Conservation (phyloP, 495 filamentous ascomycete species). For the Xylaria intraflava region DNA sequence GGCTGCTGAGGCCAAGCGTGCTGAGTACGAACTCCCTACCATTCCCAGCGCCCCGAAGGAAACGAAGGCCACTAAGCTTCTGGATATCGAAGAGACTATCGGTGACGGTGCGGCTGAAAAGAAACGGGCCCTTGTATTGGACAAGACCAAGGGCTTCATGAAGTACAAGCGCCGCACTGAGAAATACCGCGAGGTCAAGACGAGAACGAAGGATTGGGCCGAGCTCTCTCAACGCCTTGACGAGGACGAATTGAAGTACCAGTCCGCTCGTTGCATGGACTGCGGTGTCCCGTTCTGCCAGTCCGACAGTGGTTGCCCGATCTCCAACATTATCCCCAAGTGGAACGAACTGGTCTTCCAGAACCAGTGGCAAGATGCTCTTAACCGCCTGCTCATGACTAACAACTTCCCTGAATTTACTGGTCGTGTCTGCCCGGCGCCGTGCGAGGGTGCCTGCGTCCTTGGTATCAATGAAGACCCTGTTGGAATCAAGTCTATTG, state of each 20-base stretch:
- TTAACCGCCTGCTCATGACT: slow-evolving; percentile 93
- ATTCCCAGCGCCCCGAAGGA: slow-evolving; percentile 62
- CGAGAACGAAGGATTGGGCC: slow-evolving; percentile 88
- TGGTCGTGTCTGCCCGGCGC: slow-evolving; percentile 94
- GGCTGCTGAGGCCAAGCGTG: slow-evolving; percentile 72
- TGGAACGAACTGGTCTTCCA: slow-evolving; percentile 95
- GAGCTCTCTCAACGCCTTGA: slow-evolving; percentile 84
- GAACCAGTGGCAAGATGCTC: slow-evolving; percentile 90
- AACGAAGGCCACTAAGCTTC: slow-evolving; percentile 71
- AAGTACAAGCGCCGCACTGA: slow-evolving; percentile 92
- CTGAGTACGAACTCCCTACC: slow-evolving; percentile 76
- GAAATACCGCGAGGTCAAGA: slow-evolving; percentile 86
- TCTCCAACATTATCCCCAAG: slow-evolving; percentile 99
- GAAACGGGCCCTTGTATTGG: slow-evolving; percentile 84
- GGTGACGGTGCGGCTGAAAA: slow-evolving; percentile 81
- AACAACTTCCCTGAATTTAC: slow-evolving; percentile 99
- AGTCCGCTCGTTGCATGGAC: slow-evolving; percentile 98
- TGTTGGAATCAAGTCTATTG: slow-evolving; percentile 97
- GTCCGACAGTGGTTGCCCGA: slow-evolving; percentile 93
- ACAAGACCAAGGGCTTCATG: slow-evolving; percentile 99
- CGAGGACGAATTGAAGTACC: slow-evolving; percentile 98
- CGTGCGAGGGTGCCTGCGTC: slow-evolving; percentile 96
- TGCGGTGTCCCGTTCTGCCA: slow-evolving; percentile 99
- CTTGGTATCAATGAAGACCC: slow-evolving; percentile 98
- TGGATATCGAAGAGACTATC: slow-evolving; percentile 93